These are phyloP conservation scores for Trichocladium antarcticum DNA, from an alignment of 495 filamentous ascomycete genomes.

Conservation along the genomic window DNA sequence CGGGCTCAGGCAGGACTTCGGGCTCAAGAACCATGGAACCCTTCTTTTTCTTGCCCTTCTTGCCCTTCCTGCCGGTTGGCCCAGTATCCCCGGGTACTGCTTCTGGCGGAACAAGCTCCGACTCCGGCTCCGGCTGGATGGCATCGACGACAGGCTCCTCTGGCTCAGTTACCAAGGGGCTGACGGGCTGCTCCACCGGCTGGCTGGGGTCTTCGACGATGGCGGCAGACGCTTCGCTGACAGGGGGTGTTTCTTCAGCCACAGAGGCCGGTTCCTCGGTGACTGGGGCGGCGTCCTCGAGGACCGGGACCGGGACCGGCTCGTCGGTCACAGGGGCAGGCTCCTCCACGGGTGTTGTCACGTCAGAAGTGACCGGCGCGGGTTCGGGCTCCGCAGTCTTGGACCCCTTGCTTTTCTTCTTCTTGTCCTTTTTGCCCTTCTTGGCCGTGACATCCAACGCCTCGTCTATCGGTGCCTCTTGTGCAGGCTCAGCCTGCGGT, in stretches of 20 bases:
- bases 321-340: not conserved
- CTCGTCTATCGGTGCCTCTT: not conserved
- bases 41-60: slow-evolving; percentile 20
- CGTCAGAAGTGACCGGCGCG: slow-evolving; percentile 8
- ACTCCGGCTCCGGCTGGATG: too few species aligned
- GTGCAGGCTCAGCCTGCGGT: not conserved
- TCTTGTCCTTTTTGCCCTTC: slow-evolving; percentile 18
- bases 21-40: slow-evolving; percentile 4
- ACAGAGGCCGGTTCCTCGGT: not conserved
- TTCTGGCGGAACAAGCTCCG: not conserved
- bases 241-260: not conserved
- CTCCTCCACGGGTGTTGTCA: slow-evolving; percentile 21
- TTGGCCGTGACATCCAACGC: not conserved
- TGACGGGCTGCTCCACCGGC: not conserved
- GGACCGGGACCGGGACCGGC: not conserved
- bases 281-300: not conserved
- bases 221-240: not conserved
- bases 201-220: not conserved
- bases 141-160: not conserved
- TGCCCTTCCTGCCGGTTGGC: slow-evolving; percentile 11
- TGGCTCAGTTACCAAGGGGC: not conserved
- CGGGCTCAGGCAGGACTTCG: not conserved
- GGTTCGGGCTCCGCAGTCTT: slow-evolving; percentile 17
- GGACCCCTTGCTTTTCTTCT: slow-evolving; percentile 21
- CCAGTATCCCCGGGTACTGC: not conserved